phyloP scores from a whole-genome alignment of 768 basidiomycete species.

The Phylloporus rhodoxanthus region DNA sequence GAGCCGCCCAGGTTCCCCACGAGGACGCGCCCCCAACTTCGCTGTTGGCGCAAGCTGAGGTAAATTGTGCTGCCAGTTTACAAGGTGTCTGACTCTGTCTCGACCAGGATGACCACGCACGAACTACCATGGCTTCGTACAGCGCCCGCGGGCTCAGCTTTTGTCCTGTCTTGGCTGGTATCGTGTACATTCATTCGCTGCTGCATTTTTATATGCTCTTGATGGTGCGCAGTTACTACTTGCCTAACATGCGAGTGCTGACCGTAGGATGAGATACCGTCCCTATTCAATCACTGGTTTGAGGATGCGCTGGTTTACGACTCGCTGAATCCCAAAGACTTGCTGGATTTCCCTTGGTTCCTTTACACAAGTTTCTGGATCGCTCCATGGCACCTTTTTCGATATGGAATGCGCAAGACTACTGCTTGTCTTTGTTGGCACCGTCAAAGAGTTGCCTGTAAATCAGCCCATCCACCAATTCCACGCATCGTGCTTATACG shows the following conservation, averaged over 20 bases:
- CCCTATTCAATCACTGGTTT: conserved; percentile 17
- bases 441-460: not conserved
- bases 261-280: conserved; percentile 15
- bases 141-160: conserved; percentile 15
- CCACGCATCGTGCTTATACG: conserved; percentile 14
- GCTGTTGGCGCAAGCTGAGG: not conserved
- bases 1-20: not conserved
- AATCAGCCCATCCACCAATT: not conserved
- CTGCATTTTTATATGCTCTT: conserved; percentile 20
- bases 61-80: not conserved
- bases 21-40: not conserved
- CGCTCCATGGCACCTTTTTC: conserved; percentile 4
- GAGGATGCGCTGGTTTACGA: conserved; percentile 15
- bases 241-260: not conserved
- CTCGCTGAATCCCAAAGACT: not conserved
- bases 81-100: not conserved
- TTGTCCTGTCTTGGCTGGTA: conserved; percentile 12
- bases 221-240: conserved; percentile 11
- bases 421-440: not conserved
- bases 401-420: not conserved
- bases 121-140: conserved; percentile 2
- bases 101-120: conserved; percentile 1
- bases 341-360: not conserved
- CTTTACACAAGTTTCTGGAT: conserved; percentile 6
- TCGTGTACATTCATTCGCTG: conserved; percentile 13